phyloP scores from a whole-genome alignment of 306 rosid species.

The Astragalus glycyphyllos region DNA sequence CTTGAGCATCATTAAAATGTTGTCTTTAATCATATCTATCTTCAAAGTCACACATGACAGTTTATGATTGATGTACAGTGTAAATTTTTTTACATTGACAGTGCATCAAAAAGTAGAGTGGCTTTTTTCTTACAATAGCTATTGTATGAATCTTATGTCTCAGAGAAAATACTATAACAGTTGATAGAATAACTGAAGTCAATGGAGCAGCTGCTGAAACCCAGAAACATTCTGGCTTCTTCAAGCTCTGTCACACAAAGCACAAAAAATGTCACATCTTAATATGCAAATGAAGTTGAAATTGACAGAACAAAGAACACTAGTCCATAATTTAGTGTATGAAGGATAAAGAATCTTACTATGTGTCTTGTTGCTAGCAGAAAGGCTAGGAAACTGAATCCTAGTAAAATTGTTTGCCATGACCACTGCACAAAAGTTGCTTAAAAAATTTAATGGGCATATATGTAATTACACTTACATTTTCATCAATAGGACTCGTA shows the following conservation, averaged over 20 bases:
- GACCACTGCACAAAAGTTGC: constrained; percentile 84
- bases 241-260: constrained; percentile 70
- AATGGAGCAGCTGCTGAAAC: constrained; percentile 94
- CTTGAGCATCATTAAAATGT: too few relatives aligned
- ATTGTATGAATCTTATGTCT: constrained; percentile 57
- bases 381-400: constrained; percentile 67
- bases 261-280: constrained; percentile 28
- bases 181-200: constrained; percentile 85
- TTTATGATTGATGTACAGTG: too few relatives aligned
- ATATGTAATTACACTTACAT: neutral
- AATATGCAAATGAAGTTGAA: constrained; percentile 5
- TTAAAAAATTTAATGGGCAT: constrained; percentile 11
- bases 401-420: constrained; percentile 84
- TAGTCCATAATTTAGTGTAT: neutral
- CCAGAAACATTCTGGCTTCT: constrained; percentile 87
- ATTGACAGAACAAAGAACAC: constrained; percentile 4
- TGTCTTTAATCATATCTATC: too few relatives aligned
- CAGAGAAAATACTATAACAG: constrained; percentile 72
- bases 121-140: constrained; percentile 61
- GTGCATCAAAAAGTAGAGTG: neutral
- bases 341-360: constrained; percentile 55
- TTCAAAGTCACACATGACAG: too few relatives aligned
- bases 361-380: constrained; percentile 76
- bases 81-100: too few relatives aligned
- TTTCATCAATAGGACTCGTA: constrained; percentile 13